These are phyloP conservation scores for Alternaria solani DNA, from an alignment of 2,329 filamentous ascomycete species.

Conservation along the genomic window DNA sequence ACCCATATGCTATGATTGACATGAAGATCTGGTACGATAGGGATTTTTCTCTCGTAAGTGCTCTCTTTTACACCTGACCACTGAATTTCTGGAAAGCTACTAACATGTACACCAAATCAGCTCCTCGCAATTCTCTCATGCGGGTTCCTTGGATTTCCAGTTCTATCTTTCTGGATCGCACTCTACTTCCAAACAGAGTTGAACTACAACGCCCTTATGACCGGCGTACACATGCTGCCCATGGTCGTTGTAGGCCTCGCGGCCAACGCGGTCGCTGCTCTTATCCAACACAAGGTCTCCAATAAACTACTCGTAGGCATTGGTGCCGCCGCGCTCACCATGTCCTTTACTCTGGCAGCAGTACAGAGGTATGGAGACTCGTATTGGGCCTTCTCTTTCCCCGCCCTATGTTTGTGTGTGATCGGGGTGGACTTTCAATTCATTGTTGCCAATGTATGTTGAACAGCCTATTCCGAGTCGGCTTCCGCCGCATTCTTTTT, in stretches of 20 bases:
- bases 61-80: too few relatives aligned
- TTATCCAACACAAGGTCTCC: constrained; percentile 68
- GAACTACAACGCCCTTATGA: constrained; percentile 62
- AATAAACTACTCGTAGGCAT: constrained; percentile 69
- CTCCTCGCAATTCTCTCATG: constrained; percentile 65
- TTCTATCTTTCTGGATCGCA: constrained; percentile 68
- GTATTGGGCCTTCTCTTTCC: constrained; percentile 74
- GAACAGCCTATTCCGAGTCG: background rate
- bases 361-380: constrained; percentile 63
- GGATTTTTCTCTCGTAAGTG: constrained; percentile 67
- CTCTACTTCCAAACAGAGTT: constrained; percentile 70
- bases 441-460: constrained; percentile 70
- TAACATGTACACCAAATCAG: constrained; percentile 21
- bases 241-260: constrained; percentile 69
- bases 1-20: constrained; percentile 56
- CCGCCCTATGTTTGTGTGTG: constrained; percentile 67
- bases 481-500: background rate
- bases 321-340: constrained; percentile 56
- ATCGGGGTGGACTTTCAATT: constrained; percentile 74
- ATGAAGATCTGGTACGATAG: constrained; percentile 68
- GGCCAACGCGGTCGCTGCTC: constrained; percentile 69
- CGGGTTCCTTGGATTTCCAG: constrained; percentile 70
- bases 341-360: constrained; percentile 62
- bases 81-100: background rate
- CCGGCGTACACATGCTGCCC: constrained; percentile 70